Base-by-base conservation (phyloP, 139 green algal species). In the Choricystis sp. region DNA sequence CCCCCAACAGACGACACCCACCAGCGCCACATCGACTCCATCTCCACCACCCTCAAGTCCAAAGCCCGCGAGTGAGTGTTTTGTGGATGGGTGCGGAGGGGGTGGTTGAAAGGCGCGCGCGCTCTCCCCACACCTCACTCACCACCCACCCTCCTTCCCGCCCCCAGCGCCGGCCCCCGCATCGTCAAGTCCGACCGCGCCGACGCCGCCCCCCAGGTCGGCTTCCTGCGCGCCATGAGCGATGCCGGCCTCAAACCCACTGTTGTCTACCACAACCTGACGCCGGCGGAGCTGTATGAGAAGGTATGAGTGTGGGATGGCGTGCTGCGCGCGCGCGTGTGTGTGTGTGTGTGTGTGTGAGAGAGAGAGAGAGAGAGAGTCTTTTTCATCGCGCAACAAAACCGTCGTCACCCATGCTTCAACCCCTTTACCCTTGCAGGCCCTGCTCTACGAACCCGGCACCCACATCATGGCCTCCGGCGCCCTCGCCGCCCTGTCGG, bases 401-500 rank as follows among this genome's bases (percentile, higher is more conserved):
- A n/a, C n/a, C n/a, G n/a, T n/a, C n/a, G n/a, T n/a, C n/a, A n/a
- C n/a, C n/a, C n/a, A n/a, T n/a, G n/a, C n/a, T n/a, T n/a, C n/a
- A n/a, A n/a, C n/a, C n/a, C n/a, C n/a, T n/a, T n/a, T n/a, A n/a
- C n/a, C n/a, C n/a, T 2, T 19, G 28, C 78, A 85, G 73, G 76
- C 82, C 4, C 73, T 88, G 48, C 66, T 74, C 65, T 80, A 81
- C 61, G 86, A 94, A 71, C 71, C 72, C 16, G 81, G 82, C 57
- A 92, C 82, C 1, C 73, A 81, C 64, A 75, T 94, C 16, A 69
- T 76, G 3, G 75, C 70, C 24, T 74, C 31, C 19, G 89, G 89
- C 21, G 89, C 89, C 0, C 65, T 96, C 24, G 77, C 83, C 4
- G 85, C 85, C 9, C 72, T 85, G 40, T 90, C 82, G 31, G 87